phyloP scores from a whole-genome alignment of 441 rosid species.

The Populus hybrid region DNA sequence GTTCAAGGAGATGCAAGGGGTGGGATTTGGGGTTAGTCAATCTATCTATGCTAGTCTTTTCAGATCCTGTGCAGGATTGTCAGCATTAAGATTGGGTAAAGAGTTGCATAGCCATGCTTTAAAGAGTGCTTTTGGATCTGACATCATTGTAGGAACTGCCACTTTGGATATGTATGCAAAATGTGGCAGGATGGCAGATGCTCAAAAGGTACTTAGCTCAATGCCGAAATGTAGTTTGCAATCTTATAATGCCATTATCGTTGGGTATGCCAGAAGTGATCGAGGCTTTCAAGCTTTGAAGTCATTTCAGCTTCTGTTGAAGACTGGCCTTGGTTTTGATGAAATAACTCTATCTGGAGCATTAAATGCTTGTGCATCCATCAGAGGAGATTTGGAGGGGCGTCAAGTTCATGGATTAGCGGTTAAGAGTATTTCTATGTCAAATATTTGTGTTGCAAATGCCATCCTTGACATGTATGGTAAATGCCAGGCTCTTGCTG shows the following conservation, averaged over 20 bases:
- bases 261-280: constrained; percentile 59
- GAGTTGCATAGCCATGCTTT: constrained; percentile 85
- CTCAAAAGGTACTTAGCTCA: constrained; percentile 57
- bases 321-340: constrained; percentile 61
- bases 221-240: constrained; percentile 61
- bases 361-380: constrained; percentile 70
- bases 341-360: constrained; percentile 86
- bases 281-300: constrained; percentile 61
- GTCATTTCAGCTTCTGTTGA: constrained; percentile 48
- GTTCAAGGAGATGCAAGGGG: constrained; percentile 68
- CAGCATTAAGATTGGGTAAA: constrained; percentile 48
- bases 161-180: constrained; percentile 91
- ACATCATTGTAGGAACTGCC: constrained; percentile 80
- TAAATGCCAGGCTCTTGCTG: constrained; percentile 72
- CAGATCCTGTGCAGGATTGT: constrained; percentile 68
- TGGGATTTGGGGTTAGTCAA: constrained; percentile 55
- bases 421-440: constrained; percentile 44
- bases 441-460: constrained; percentile 66
- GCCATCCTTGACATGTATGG: constrained; percentile 92
- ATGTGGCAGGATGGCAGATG: constrained; percentile 59
- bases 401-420: constrained; percentile 70
- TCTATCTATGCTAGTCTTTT: constrained; percentile 80
- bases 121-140: constrained; percentile 56
- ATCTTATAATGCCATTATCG: constrained; percentile 77
- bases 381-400: constrained; percentile 59